phyloP scores from a whole-genome alignment of 768 basidiomycete species.

The Xerocomellus chrysenteron region DNA sequence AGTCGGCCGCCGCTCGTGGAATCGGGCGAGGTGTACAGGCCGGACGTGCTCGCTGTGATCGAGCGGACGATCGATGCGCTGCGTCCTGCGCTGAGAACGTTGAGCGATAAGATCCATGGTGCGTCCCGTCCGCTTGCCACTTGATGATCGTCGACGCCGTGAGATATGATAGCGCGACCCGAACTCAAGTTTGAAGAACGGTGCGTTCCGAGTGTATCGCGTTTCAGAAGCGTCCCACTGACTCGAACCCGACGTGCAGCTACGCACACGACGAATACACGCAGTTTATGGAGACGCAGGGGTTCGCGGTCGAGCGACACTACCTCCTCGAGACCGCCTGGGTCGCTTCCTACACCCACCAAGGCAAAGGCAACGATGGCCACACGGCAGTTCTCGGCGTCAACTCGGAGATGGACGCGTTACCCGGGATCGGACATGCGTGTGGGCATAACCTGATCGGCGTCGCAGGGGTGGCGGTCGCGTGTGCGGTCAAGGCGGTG shows the following conservation, averaged over 20 bases:
- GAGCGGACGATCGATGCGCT: constrained; percentile 52
- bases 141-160: not conserved
- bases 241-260: not conserved
- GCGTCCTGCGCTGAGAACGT: constrained; percentile 50
- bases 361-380: not conserved
- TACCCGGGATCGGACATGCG: constrained; percentile 60
- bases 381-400: constrained; percentile 48
- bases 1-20: not conserved
- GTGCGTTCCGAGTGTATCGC: constrained; percentile 36
- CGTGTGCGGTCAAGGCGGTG: constrained; percentile 61
- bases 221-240: too few species aligned
- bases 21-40: constrained; percentile 44
- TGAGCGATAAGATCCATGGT: constrained; percentile 78
- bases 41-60: constrained; percentile 62
- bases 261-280: constrained; percentile 73
- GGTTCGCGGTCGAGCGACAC: constrained; percentile 61
- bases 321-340: constrained; percentile 72
- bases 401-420: constrained; percentile 78
- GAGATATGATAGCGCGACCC: constrained; percentile 51
- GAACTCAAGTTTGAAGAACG: constrained; percentile 68
- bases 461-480: constrained; percentile 68
- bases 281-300: constrained; percentile 61
- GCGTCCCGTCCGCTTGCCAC: not conserved
- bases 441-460: constrained; percentile 85
- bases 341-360: constrained; percentile 60